Conservation (phyloP, 73 alveolate genomes). For the Paramecium sexaurelia region DNA sequence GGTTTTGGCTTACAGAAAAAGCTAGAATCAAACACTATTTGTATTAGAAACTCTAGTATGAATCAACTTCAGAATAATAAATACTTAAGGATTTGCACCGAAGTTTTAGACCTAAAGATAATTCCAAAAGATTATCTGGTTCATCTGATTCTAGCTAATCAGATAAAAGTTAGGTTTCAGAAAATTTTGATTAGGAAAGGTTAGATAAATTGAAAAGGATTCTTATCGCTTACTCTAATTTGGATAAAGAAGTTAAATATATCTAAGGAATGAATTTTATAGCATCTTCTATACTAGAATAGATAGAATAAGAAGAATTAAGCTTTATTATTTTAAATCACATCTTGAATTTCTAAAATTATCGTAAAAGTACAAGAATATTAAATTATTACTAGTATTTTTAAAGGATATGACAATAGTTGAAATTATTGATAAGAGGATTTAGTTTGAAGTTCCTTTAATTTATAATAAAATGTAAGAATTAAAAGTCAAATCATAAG, state of each 20-base stretch:
- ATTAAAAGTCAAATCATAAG: neutral
- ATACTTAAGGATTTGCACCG: conserved; percentile 12
- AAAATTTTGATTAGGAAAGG: neutral
- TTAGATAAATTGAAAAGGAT: neutral
- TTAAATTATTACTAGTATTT: conserved; percentile 18
- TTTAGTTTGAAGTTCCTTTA: conserved; percentile 36
- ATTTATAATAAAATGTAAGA: conserved; percentile 50
- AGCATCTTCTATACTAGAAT: conserved; percentile 37
- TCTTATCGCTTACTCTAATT: conserved; percentile 49
- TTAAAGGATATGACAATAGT: conserved; percentile 22
- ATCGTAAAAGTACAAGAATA: conserved; percentile 13
- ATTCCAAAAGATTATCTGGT: neutral
- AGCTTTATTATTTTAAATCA: neutral
- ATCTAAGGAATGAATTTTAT: conserved; percentile 67
- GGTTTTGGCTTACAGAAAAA: conserved; percentile 61
- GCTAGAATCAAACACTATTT: neutral
- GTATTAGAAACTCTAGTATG: neutral
- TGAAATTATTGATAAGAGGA: neutral
- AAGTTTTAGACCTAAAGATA: neutral
- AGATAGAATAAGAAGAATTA: conserved; percentile 52
- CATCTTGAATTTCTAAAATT: neutral
- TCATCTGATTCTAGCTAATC: neutral
- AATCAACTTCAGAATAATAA: neutral
- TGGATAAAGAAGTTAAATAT: conserved; percentile 49
- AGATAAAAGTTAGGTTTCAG: neutral